Conservation (phyloP, 192 early-diverging fungal genomes). For the Backusella luteola region DNA sequence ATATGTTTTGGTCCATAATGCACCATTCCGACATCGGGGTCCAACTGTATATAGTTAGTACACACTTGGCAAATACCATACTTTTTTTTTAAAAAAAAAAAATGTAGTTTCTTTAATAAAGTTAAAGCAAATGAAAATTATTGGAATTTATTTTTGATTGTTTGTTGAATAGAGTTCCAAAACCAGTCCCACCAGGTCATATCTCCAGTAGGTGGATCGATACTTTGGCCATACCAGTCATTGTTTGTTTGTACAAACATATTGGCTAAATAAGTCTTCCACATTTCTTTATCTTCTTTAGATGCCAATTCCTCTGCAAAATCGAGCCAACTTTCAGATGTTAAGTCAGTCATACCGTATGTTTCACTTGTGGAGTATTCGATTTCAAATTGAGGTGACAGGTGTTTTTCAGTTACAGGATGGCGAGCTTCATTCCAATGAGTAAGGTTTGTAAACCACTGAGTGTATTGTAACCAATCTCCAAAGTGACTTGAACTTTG, state of each 20-base stretch:
- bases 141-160: background rate
- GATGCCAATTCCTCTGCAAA: conserved; percentile 39
- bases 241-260: conserved; percentile 37
- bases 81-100: background rate
- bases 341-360: conserved; percentile 48
- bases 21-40: too few species aligned
- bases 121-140: background rate
- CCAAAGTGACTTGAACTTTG: conserved; percentile 28
- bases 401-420: background rate
- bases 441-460: conserved; percentile 43
- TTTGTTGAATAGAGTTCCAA: conserved; percentile 6
- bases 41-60: background rate
- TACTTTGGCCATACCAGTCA: conserved; percentile 12
- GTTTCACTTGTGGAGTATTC: conserved; percentile 50
- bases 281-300: conserved; percentile 16
- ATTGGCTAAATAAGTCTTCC: conserved; percentile 29
- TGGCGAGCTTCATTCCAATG: conserved; percentile 30
- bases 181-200: conserved; percentile 13
- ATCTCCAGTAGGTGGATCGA: background rate
- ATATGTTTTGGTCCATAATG: too few species aligned
- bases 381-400: conserved; percentile 35
- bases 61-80: background rate
- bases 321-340: conserved; percentile 40
- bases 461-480: conserved; percentile 36
- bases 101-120: background rate